Evolutionary conservation across 805 yeast species (phyloP).

Genomic region (Wickerhamiella parazyma): DNA sequence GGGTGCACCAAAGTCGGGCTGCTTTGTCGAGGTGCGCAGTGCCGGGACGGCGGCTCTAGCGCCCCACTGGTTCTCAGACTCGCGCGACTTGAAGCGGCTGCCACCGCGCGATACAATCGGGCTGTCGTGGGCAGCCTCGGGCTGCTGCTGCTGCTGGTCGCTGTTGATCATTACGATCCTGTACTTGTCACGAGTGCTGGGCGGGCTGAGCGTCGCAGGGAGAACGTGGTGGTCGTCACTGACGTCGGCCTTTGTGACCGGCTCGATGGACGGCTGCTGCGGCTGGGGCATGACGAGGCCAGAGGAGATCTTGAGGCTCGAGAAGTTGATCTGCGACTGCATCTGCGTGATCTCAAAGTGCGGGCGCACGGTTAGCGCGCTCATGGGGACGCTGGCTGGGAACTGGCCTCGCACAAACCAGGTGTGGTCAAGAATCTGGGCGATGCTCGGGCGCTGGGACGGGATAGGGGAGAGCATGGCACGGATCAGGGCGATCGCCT

Average conservation of each 20-base stretch:
- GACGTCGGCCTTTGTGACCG: constrained; percentile 30
- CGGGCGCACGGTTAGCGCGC: constrained; percentile 52
- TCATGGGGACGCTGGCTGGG: constrained; percentile 54
- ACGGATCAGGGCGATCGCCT: constrained; percentile 58
- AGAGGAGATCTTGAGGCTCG: constrained; percentile 46
- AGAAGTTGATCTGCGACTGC: constrained; percentile 56
- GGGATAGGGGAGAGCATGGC: constrained; percentile 66
- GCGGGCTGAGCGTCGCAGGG: constrained; percentile 87
- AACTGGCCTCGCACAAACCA: constrained; percentile 73
- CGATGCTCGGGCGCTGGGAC: constrained; percentile 58
- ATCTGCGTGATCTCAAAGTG: constrained; percentile 40
- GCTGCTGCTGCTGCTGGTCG: constrained; percentile 9
- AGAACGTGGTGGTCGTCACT: constrained; percentile 36
- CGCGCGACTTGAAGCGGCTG: constrained; percentile 4
- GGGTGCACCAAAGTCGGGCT: not conserved
- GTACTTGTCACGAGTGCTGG: constrained; percentile 77
- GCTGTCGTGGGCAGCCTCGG: constrained; percentile 14
- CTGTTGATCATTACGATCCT: constrained; percentile 29
- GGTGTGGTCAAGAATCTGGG: constrained; percentile 61
- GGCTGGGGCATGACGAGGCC: constrained; percentile 32
- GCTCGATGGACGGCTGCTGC: constrained; percentile 13
- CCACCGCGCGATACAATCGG: constrained; percentile 19
- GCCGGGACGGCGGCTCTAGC: constrained; percentile 6
- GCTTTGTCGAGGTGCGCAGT: constrained; percentile 9
- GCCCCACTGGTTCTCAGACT: constrained; percentile 5